phyloP scores from a whole-genome alignment of 352 stramenopile species.

The Globisporangium solare region DNA sequence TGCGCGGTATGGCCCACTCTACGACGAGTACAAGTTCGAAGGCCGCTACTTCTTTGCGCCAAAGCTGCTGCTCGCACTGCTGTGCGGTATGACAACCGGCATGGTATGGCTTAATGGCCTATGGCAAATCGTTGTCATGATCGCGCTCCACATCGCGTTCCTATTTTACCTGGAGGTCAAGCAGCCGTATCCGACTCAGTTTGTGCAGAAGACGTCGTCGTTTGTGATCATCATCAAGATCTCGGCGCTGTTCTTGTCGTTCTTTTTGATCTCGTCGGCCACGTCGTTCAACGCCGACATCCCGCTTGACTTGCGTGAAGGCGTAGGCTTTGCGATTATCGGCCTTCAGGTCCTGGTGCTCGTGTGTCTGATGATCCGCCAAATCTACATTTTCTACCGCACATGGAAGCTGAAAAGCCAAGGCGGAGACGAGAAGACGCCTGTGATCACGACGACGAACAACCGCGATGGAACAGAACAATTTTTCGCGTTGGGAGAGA shows the following conservation, averaged over 20 bases:
- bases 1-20: conserved; percentile 70
- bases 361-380: conserved; percentile 74
- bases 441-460: conserved; percentile 38
- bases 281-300: conserved; percentile 65
- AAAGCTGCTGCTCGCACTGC: conserved; percentile 71
- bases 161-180: conserved; percentile 82
- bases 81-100: conserved; percentile 76
- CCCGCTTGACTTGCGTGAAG: conserved; percentile 64
- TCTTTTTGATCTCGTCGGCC: conserved; percentile 74
- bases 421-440: conserved; percentile 39
- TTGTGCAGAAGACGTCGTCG: conserved; percentile 82
- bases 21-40: conserved; percentile 87
- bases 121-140: conserved; percentile 73
- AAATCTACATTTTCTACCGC: conserved; percentile 85
- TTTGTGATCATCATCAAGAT: conserved; percentile 91
- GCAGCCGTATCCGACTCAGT: conserved; percentile 73
- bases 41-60: conserved; percentile 84
- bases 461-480: conserved; percentile 40
- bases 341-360: conserved; percentile 79
- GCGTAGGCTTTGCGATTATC: conserved; percentile 77
- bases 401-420: conserved; percentile 78
- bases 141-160: conserved; percentile 74
- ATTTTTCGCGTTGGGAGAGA: conserved; percentile 44
- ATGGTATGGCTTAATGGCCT: conserved; percentile 73
- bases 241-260: conserved; percentile 72